Percentiles rank a stretch among this genome's conserved stretches.
Conservation (phyloP, 2,329 filamentous ascomycete genomes). For the Blastomyces parvus region DNA sequence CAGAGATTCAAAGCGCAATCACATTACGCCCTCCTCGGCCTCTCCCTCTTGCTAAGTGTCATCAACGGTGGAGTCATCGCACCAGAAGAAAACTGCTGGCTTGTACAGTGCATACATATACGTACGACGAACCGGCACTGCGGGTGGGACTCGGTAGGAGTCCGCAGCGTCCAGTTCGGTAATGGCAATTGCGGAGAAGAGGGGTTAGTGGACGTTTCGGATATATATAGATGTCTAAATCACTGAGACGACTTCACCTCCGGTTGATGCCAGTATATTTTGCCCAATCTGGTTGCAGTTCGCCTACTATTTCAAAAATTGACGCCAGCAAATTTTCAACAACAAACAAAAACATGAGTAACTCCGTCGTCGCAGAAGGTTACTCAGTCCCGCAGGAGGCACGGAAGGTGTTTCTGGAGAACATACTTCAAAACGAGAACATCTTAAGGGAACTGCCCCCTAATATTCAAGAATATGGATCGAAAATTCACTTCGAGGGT, state of each 20-base stretch:
- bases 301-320: neutral
- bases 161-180: neutral
- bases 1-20: too few relatives aligned
- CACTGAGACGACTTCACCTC: neutral
- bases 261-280: neutral
- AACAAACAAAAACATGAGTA: neutral
- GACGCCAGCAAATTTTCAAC: neutral
- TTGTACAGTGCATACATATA: neutral
- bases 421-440: constrained; percentile 37
- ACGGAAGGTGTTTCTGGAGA: constrained; percentile 27
- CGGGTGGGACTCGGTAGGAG: neutral
- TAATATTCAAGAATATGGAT: constrained; percentile 29
- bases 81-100: neutral
- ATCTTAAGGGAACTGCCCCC: constrained; percentile 29
- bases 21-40: neutral
- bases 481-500: constrained; percentile 37
- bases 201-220: neutral
- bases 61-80: neutral
- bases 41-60: neutral
- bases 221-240: neutral
- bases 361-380: neutral
- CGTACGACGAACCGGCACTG: too few relatives aligned
- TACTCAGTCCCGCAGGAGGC: constrained; percentile 24
- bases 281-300: neutral
- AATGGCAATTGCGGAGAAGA: neutral